Evolutionary conservation across 805 yeast species (phyloP).

Genomic region (Lipomyces anomalus): DNA sequence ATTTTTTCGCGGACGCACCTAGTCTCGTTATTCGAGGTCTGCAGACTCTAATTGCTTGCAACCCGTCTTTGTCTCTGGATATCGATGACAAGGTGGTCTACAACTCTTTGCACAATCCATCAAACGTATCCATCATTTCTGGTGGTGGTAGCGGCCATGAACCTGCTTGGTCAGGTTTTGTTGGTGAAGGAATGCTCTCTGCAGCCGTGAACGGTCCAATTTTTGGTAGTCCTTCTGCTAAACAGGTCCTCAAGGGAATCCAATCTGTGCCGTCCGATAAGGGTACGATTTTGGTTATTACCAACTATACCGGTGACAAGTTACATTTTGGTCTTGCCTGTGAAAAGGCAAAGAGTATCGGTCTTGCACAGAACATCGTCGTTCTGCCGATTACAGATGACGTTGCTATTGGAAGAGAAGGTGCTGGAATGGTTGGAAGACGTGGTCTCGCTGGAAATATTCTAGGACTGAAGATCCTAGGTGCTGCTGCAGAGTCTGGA

Average conservation of each 20-base stretch:
- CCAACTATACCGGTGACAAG: constrained; percentile 92
- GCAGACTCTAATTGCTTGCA: constrained; percentile 49
- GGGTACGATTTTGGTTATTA: constrained; percentile 76
- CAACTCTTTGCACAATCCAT: constrained; percentile 27
- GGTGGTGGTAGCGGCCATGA: constrained; percentile 98
- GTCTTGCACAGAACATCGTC: constrained; percentile 28
- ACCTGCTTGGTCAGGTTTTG: constrained; percentile 87
- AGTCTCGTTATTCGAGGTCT: constrained; percentile 39
- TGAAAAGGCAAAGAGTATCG: constrained; percentile 44
- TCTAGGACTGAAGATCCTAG: constrained; percentile 67
- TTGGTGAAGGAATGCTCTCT: constrained; percentile 74
- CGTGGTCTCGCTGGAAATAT: constrained; percentile 92
- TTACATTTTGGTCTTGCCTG: constrained; percentile 88
- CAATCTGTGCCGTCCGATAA: constrained; percentile 31
- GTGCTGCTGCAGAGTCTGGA: constrained; percentile 57
- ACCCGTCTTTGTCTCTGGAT: constrained; percentile 51
- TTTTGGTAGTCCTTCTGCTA: constrained; percentile 91
- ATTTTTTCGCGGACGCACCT: constrained; percentile 31
- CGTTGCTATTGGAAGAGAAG: constrained; percentile 82
- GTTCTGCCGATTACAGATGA: constrained; percentile 81
- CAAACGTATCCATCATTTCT: constrained; percentile 57
- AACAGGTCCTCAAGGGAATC: constrained; percentile 68
- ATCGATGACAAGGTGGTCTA: constrained; percentile 42
- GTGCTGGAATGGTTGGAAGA: constrained; percentile 88
- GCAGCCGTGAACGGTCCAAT: constrained; percentile 85